Conservation (phyloP, 306 rosid genomes). For the Rosa persica region DNA sequence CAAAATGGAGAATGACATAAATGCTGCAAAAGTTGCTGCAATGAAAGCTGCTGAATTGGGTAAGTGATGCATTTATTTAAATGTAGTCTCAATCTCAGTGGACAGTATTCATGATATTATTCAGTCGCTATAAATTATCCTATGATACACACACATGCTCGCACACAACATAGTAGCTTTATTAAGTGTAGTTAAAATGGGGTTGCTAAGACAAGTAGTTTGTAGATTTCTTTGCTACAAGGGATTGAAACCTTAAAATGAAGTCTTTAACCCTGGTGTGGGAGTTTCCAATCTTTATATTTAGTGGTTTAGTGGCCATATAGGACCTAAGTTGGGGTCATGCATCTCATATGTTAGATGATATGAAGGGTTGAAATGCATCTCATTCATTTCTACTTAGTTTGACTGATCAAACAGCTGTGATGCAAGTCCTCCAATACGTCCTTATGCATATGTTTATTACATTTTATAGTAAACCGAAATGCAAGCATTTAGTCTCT, state of each 20-base stretch:
- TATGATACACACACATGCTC: not conserved
- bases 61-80: slow-evolving; percentile 20
- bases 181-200: not conserved
- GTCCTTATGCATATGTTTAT: not conserved
- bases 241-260: not conserved
- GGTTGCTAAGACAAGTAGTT: not conserved
- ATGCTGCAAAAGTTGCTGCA: slow-evolving; percentile 89
- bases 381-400: not conserved
- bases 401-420: not conserved
- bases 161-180: not conserved
- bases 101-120: not conserved
- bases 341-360: not conserved
- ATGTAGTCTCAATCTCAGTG: not conserved
- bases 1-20: slow-evolving; percentile 53
- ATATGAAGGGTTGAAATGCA: not conserved
- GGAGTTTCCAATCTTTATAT: not conserved
- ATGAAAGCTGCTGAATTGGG: slow-evolving; percentile 99
- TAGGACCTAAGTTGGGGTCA: not conserved
- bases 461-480: not conserved
- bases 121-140: not conserved
- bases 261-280: not conserved
- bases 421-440: not conserved
- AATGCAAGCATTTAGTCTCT: not conserved
- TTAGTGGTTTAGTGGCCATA: not conserved
- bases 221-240: not conserved